phyloP scores from a whole-genome alignment of 2,329 filamentous ascomycete genomes.

The Plenodomus biglobosus region DNA sequence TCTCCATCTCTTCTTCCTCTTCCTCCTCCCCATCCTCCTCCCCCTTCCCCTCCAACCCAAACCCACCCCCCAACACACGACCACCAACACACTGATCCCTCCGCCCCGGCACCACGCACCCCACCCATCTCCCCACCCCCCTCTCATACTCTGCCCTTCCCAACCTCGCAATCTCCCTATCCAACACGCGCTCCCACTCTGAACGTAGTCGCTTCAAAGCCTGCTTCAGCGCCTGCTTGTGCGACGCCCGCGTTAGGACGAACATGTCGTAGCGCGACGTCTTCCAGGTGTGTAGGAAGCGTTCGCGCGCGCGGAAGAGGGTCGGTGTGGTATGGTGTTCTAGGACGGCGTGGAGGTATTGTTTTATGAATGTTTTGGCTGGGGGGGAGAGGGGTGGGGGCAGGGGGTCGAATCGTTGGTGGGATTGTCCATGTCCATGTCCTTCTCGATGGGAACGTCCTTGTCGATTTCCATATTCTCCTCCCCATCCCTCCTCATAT shows the following conservation, averaged over 20 bases:
- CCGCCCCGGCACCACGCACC: constrained; percentile 15
- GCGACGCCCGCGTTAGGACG: constrained; percentile 1
- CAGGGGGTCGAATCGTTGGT: no score
- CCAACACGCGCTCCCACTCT: constrained; percentile 15
- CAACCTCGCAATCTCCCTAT: constrained; percentile 1
- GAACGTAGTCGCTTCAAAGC: constrained; percentile 10
- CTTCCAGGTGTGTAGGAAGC: constrained; percentile 21
- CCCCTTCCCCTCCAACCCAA: background rate
- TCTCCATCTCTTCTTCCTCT: background rate
- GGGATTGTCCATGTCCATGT: background rate
- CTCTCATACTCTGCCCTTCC: constrained; percentile 8
- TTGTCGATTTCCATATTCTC: no score
- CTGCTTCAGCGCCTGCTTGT: constrained; percentile 20
- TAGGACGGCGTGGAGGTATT: constrained; percentile 22
- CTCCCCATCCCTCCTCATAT: background rate
- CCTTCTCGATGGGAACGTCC: background rate
- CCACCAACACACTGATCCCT: constrained; percentile 5
- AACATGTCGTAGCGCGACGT: constrained; percentile 14
- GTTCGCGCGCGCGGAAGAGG: constrained; percentile 13
- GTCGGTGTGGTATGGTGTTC: constrained; percentile 23
- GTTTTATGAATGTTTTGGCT: constrained; percentile 14
- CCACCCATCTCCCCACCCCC: constrained; percentile 17
- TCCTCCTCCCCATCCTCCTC: no score
- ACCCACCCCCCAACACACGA: background rate
- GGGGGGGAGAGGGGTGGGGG: constrained; percentile 1